Evolutionary conservation across 768 basidiomycete species (phyloP), one percentile per base, ranked within the genome.

Genomic region (Macrocybe gigantea): DNA sequence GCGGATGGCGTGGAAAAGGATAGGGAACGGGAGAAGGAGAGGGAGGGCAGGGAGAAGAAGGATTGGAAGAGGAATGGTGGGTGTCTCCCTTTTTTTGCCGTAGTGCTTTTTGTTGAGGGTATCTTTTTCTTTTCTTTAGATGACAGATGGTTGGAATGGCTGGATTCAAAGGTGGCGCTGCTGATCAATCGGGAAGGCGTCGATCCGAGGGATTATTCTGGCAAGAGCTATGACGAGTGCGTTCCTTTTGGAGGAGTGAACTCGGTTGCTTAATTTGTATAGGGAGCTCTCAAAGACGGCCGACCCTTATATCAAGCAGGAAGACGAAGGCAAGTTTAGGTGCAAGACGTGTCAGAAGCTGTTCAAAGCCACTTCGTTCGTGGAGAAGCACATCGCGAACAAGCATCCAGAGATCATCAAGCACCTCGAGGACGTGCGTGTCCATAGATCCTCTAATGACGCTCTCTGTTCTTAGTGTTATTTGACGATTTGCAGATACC

Each of bases 311-410:
- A 79, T 98, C 64, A 94, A 94, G 68, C 88, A 93, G 63, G 95
- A 98, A 66, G 95, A 97, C 56, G 92, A 95, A 66, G 90, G 86
- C 59, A 98, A 96, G 63, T 98, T 89, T 71, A 78, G 96, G 53
- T 99, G 96, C 72, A 95, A 91, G 72, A 85, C 84, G 30, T 99
- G 96, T 66, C 85, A 84, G 67, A 99, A 99, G 71, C 75, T 98
- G 14, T 99, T 99, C 83, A 94, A 94, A 64, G 96, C 93, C 4
- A 87, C 89, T 33, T 83, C 93, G 22, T 99, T 97, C 67, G 89
- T 98, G 41, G 92, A 95, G 70, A 98, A 98, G 74, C 96, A 99
- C 63, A 85, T 99, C 51, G 80, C 85, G 9, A 92, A 94, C 64
- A 98, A 98, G 64, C 96, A 99, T 62, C 72, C 86, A 8, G 90